Base-by-base conservation (phyloP, 106 monocot genomes). In the Platanthera zijinensis region DNA sequence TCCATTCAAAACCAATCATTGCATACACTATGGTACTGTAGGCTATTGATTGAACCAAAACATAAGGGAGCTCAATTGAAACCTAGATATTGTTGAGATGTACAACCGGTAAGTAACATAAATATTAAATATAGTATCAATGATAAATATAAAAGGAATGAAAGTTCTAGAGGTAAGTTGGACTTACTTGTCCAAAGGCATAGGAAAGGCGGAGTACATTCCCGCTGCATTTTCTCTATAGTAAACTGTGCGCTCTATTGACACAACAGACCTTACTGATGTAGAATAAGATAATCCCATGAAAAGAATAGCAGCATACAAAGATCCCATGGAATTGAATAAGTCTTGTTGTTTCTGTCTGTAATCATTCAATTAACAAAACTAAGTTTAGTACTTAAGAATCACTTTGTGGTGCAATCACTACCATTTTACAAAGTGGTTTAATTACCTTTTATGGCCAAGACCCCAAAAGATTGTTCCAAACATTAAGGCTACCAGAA, bases 161-260 rank as follows among this genome's bases (percentile, higher is more conserved):
- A n/a, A 10, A 48, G 25, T 67, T 67, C 21, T 13, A 12, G 6
- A 30, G 0, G 25, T 10, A 12, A 4, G 67, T 7, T 39, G 13
- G 5, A 70, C 13, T 70, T 70, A 94, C 93, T 88, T 94, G 93
- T 19, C 90, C 86, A 63, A 73, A 56, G 51, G 93, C 90, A 84
- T 90, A 94, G 93, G 88, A 67, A 94, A 78, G 11, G 93, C 48
- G 19, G 93, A 90, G 75, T 90, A 93, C 93, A 90, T 86, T 68
- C 82, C 72, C 19, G 88, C 72, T 57, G 90, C 87, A 69, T 79
- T 86, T 76, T 93, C 90, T 66, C 93, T 76, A 70, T 90, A 90
- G 48, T 80, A 92, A 11, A 92, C 83, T 10, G 85, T 87, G 63
- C 92, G 87, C 78, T 92, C 92, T 52, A 84, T 77, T 4, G 82